Evolutionary conservation across 208 protist species (phyloP), one percentile per base, ranked within the genome.

Genomic region (Crithidia mellificae): DNA sequence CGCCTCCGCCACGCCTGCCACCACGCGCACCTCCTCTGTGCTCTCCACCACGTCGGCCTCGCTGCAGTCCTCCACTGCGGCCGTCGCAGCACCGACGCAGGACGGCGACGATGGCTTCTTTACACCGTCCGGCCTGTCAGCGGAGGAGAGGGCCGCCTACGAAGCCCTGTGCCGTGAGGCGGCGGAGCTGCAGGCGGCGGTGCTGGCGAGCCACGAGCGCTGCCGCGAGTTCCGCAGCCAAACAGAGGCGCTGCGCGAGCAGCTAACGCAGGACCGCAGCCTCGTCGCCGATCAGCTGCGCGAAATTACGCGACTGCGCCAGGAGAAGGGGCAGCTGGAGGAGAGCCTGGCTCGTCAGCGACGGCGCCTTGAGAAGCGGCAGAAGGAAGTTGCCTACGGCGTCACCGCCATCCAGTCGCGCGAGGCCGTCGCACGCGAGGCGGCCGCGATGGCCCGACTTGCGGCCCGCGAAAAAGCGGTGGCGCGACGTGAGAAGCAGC

Each of bases 361-460:
- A 22, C 63, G 46, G 14, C 53, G 63, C 30, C 57, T 95, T 24
- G 61, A 76, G 41, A 92, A 91, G 72, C 80, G 87, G 24, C 77
- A 83, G 62, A 87, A 83, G 50, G 90, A 95, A 34, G 80, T 95
- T 30, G 53, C 39, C 9, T 91, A 95, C 64, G 90, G 84, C 11
- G 71, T 75, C 7, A 58, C 63, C 2, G 83, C 87, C 36, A 74
- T 95, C 20, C 74, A 80, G 61, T 83, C 80, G 3, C 77, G 66
- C 12, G 74, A 87, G 47, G 76, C 65, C 6, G 68, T 72, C 4
- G 71, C 65, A 8, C 80, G 78, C 5, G 61, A 83, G 20, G 64
- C 61, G 44, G 77, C 70, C 2, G 73, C 69, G 2, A 53, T 85
- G 55, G 67, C 78, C 50, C 71, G 75, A 0, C 49, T 89, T 30